Conservation (phyloP, 2,329 filamentous ascomycete genomes). For the Thielaviopsis euricoi region DNA sequence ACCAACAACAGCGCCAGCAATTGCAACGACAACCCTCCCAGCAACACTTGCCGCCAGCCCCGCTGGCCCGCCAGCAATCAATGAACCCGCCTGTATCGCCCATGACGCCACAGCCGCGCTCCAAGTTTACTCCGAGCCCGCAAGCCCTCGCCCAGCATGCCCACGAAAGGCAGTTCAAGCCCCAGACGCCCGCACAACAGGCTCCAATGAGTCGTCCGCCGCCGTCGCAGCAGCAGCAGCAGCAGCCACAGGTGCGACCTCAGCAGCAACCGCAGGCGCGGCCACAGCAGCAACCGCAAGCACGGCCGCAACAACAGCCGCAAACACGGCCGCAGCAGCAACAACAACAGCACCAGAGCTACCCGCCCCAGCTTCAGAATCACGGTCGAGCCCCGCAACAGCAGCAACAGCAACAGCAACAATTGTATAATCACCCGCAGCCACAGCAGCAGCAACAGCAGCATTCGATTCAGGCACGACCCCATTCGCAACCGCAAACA, state of each 20-base stretch:
- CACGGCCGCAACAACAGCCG: conserved; percentile 2
- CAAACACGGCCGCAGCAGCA: not conserved
- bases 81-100: no score
- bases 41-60: no score
- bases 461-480: not conserved
- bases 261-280: not conserved
- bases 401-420: not conserved
- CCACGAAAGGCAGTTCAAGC: not conserved
- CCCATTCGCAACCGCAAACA: not conserved
- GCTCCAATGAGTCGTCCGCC: not conserved
- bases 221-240: not conserved
- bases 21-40: no score
- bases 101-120: no score
- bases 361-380: not conserved
- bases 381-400: no score
- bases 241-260: not conserved
- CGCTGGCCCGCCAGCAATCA: no score
- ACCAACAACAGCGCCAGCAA: no score
- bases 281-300: not conserved
- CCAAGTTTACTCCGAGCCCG: no score
- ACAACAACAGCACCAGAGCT: not conserved
- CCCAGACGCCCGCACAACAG: no score
- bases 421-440: not conserved
- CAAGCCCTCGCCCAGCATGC: no score
- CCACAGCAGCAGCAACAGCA: not conserved